phyloP scores from a whole-genome alignment of 2,329 filamentous ascomycete species.

The Colletotrichum sp. region DNA sequence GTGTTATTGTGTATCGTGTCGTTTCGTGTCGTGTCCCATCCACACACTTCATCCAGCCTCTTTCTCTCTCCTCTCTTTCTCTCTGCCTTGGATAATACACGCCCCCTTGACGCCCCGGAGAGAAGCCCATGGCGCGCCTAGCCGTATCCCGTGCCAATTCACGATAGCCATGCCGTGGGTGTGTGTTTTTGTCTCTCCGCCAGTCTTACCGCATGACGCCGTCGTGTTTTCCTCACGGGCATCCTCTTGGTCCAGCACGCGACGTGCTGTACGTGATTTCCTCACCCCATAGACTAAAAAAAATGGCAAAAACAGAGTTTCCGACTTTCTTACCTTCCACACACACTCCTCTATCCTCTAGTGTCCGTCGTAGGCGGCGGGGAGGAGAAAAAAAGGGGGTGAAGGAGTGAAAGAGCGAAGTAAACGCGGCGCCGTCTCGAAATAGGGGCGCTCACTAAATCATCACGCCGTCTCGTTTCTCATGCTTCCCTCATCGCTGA shows the following conservation, averaged over 20 bases:
- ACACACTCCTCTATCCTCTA: neutral
- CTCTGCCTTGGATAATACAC: neutral
- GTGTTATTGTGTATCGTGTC: neutral
- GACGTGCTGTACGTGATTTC: neutral
- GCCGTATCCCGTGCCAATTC: neutral
- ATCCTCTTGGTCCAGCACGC: neutral
- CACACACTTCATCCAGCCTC: neutral
- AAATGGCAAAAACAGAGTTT: neutral
- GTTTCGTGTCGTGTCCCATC: neutral
- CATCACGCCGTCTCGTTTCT: neutral
- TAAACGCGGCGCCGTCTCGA: slow-evolving; percentile 1
- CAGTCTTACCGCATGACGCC: slow-evolving; percentile 19
- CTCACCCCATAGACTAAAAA: neutral
- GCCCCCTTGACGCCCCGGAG: neutral
- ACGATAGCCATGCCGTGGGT: neutral
- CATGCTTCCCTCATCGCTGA: neutral
- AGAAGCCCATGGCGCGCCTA: neutral
- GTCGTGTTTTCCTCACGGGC: neutral
- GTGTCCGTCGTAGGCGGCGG: neutral
- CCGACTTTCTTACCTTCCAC: neutral
- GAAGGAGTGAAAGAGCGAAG: neutral
- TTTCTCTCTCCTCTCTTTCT: neutral
- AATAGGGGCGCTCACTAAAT: neutral
- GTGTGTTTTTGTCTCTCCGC: neutral
- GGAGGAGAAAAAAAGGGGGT: neutral